Evolutionary conservation across 2,329 filamentous ascomycete species (phyloP).

Genomic region (Claviceps fusiformis): DNA sequence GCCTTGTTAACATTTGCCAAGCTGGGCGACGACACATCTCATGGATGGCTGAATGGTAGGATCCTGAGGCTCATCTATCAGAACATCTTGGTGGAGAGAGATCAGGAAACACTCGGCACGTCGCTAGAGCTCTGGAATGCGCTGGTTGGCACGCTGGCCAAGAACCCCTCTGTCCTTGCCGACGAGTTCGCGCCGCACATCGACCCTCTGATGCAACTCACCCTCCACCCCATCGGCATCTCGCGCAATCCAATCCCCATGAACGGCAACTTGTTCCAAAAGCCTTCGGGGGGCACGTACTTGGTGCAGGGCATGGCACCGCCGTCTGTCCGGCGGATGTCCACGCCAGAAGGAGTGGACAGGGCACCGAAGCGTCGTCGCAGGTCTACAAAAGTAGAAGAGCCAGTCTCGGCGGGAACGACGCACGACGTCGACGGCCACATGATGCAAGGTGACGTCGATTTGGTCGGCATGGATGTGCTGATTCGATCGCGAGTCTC

Average conservation of each 20-base stretch:
- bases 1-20: constrained; percentile 87
- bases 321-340: constrained; percentile 31
- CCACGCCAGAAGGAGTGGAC: constrained; percentile 41
- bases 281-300: constrained; percentile 81
- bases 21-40: constrained; percentile 64
- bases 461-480: constrained; percentile 79
- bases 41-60: constrained; percentile 85
- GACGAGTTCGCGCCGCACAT: constrained; percentile 64
- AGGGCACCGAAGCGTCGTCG: constrained; percentile 62
- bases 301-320: constrained; percentile 34
- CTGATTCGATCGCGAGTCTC: constrained; percentile 83
- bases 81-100: constrained; percentile 86
- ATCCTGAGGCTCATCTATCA: constrained; percentile 84
- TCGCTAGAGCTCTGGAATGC: constrained; percentile 82
- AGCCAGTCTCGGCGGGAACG: constrained; percentile 46
- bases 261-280: constrained; percentile 79
- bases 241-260: constrained; percentile 84
- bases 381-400: constrained; percentile 73
- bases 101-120: constrained; percentile 65
- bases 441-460: constrained; percentile 94
- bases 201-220: constrained; percentile 68
- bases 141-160: constrained; percentile 55
- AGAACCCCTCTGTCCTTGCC: constrained; percentile 50
- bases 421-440: constrained; percentile 93
- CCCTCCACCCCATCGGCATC: constrained; percentile 83